These are phyloP conservation scores for Brassica balearica DNA, from an alignment of 441 rosid genomes.

Conservation along the genomic window DNA sequence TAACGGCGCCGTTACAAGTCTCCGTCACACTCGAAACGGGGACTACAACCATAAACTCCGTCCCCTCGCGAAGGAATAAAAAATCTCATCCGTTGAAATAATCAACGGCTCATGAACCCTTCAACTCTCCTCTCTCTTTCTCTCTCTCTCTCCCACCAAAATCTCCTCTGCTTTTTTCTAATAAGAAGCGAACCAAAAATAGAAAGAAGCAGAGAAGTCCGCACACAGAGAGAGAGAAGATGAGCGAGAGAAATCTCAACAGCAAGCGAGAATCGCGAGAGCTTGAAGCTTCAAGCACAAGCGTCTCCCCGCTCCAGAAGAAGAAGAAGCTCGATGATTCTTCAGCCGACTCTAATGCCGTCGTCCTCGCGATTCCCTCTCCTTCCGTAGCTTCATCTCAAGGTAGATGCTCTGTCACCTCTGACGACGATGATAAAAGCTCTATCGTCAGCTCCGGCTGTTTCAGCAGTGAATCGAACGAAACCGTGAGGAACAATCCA, in stretches of 20 bases:
- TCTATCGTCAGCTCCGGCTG: slow-evolving; percentile 44
- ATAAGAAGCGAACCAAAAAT: slow-evolving; percentile 37
- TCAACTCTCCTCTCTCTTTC: not conserved
- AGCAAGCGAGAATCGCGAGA: slow-evolving; percentile 46
- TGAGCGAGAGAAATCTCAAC: slow-evolving; percentile 48
- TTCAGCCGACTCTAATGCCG: slow-evolving; percentile 18
- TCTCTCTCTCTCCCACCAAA: slow-evolving; percentile 34
- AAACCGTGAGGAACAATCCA: slow-evolving; percentile 43
- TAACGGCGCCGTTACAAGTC: slow-evolving; percentile 43
- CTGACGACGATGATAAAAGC: slow-evolving; percentile 33
- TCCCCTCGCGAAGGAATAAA: slow-evolving; percentile 36
- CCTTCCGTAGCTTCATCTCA: slow-evolving; percentile 9
- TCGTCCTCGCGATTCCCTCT: slow-evolving; percentile 32
- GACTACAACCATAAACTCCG: slow-evolving; percentile 31
- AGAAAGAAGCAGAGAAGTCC: slow-evolving; percentile 41
- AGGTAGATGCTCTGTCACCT: slow-evolving; percentile 22
- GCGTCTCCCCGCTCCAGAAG: slow-evolving; percentile 43
- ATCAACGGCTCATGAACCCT: slow-evolving; percentile 39
- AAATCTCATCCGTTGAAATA: slow-evolving; percentile 44
- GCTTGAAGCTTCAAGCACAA: slow-evolving; percentile 44
- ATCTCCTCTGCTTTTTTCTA: slow-evolving; percentile 35
- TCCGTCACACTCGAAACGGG: slow-evolving; percentile 18
- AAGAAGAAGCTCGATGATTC: slow-evolving; percentile 48
- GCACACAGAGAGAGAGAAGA: slow-evolving; percentile 10
- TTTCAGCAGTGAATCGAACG: slow-evolving; percentile 49